Base-by-base conservation (phyloP, 306 rosid species). In the Trifolium fragiferum region DNA sequence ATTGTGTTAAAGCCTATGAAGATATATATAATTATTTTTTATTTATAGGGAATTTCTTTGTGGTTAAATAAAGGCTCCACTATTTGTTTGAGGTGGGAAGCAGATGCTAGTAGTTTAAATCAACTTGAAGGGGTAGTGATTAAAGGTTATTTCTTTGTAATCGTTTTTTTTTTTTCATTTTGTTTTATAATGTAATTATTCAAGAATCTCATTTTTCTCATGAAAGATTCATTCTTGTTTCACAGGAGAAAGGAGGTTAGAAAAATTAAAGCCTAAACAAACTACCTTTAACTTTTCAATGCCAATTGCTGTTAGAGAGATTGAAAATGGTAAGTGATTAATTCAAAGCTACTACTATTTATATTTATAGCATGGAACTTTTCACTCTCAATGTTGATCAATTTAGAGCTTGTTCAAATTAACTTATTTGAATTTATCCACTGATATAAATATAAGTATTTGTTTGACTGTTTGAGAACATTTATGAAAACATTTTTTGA, bases 51-150 rank as follows among this genome's bases (percentile, higher is more conserved):
- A 1, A 85, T 78, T 86, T 82, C 89, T 20, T 65, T 84, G 76
- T 92, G 97, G 96, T 59, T 90, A 68, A 92, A 90, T 84, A 78
- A 81, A 69, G 97, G 97, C 61, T 90, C 97, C 10, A 84, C 65
- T 7, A 78, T 92, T 16, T 69, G 40, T 50, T 68, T 87, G 80
- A 88, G 85, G 74, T 81, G 86, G 88, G 88, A 90, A 81, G 87
- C 92, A 77, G 87, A 77, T 1, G 71, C 82, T n/a, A 77, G 78
- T 43, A 57, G 10, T 49, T 11, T 88, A 62, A 80, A 77, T 70
- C 76, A 74, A 46, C 81, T 86, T 2, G 80, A 84, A 73, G 87
- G 85, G 33, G 19, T 85, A 21, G 83, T 88, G 80, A 74, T 82
- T 50, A 88, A 90, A 84, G 97, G 92, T 89, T 50, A 70, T 57